These are phyloP conservation scores for Hymenoscyphus scutula DNA, from an alignment of 2,329 filamentous ascomycete genomes.

Conservation along the genomic window DNA sequence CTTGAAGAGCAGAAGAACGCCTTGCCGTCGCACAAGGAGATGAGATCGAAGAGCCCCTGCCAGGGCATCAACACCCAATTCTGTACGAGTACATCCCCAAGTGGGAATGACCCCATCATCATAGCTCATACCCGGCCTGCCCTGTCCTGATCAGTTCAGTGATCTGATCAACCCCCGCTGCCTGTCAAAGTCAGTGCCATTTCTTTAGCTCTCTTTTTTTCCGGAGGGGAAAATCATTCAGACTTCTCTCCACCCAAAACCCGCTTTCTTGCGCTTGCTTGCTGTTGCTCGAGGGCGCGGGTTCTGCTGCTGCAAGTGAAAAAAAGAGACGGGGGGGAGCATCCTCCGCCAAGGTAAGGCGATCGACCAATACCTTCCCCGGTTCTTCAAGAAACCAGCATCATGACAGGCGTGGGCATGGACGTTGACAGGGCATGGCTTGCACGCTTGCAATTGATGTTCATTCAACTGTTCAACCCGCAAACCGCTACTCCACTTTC, in stretches of 20 bases:
- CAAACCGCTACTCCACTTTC: neutral
- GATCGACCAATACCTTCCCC: neutral
- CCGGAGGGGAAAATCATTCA: neutral
- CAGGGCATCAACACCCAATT: neutral
- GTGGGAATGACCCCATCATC: neutral
- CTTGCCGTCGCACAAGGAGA: conserved; percentile 3
- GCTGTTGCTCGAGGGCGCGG: neutral
- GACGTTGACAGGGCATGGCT: neutral
- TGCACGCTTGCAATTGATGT: neutral
- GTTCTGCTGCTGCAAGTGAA: neutral
- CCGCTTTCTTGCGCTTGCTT: neutral
- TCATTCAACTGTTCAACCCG: neutral
- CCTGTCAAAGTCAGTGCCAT: neutral
- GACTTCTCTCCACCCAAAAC: neutral
- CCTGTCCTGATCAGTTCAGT: conserved; percentile 2
- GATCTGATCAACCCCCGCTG: neutral
- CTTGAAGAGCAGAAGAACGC: neutral
- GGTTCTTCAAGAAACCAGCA: neutral
- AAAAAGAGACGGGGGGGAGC: neutral
- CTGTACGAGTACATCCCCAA: neutral
- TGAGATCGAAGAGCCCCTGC: conserved; percentile 3
- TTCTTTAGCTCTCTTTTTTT: neutral
- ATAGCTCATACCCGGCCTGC: neutral
- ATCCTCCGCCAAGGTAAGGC: neutral
- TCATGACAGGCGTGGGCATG: neutral